A percentile compares a stretch with the other conserved stretches of the same genome.
Conservation (phyloP, 2,329 filamentous ascomycete genomes). For the Lasiodiplodia hormozganensis region DNA sequence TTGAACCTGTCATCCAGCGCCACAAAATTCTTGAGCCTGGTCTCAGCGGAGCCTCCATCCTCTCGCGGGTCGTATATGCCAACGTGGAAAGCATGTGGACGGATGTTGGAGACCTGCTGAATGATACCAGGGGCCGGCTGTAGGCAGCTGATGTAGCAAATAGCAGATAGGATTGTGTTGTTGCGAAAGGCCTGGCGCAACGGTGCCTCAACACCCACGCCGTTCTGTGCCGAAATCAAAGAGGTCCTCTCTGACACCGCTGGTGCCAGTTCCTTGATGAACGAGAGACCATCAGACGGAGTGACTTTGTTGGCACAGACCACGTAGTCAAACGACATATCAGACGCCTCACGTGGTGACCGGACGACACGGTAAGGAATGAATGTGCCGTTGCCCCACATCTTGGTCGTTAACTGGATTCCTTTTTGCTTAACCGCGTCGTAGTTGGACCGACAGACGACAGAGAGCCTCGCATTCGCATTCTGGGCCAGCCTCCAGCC, state of each 20-base stretch:
- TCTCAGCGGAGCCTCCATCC: neutral
- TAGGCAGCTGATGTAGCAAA: constrained; percentile 36
- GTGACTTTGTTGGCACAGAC: constrained; percentile 37
- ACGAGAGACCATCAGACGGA: constrained; percentile 27
- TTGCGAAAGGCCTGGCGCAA: constrained; percentile 32
- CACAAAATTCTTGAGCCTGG: constrained; percentile 30
- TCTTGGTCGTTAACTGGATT: constrained; percentile 33
- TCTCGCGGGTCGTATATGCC: constrained; percentile 22
- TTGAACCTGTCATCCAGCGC: constrained; percentile 33
- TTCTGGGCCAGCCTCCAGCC: constrained; percentile 37
- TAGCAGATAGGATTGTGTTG: constrained; percentile 34
- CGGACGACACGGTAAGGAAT: constrained; percentile 33
- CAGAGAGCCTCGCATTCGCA: constrained; percentile 32
- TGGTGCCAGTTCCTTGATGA: constrained; percentile 30
- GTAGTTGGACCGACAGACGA: constrained; percentile 37
- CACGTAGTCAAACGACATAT: constrained; percentile 34
- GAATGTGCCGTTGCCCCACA: constrained; percentile 36
- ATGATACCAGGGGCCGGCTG: constrained; percentile 34
- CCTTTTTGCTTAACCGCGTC: constrained; percentile 31
- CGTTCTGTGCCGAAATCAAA: constrained; percentile 36
- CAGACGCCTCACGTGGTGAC: constrained; percentile 22
- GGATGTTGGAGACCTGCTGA: constrained; percentile 33
- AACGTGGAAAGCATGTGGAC: constrained; percentile 33
- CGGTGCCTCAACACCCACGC: constrained; percentile 35
- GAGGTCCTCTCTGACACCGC: constrained; percentile 32